Conservation (phyloP, 768 basidiomycete species). For the Mycena floridula region DNA sequence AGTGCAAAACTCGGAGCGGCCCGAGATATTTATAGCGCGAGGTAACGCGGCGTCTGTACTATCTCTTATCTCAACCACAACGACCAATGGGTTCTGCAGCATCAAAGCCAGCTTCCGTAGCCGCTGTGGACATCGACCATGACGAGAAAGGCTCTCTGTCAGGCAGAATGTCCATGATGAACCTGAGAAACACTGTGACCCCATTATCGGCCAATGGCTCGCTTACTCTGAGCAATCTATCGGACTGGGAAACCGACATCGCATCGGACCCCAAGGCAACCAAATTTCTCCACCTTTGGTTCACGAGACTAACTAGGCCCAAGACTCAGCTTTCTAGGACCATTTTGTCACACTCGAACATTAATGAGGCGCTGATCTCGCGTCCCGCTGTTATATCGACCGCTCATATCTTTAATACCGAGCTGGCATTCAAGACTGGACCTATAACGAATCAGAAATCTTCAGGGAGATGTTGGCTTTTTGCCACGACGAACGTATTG, state of each 20-base stretch:
- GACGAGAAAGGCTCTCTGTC: slow-evolving; percentile 16
- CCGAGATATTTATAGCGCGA: neutral
- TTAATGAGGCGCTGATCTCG: slow-evolving; percentile 55
- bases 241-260: slow-evolving; percentile 61
- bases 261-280: slow-evolving; percentile 52
- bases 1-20: neutral
- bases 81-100: slow-evolving; percentile 21
- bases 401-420: slow-evolving; percentile 77
- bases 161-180: slow-evolving; percentile 7
- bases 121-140: slow-evolving; percentile 24
- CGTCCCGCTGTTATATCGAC: slow-evolving; percentile 58
- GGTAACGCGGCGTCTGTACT: neutral
- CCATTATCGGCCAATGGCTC: slow-evolving; percentile 56
- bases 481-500: slow-evolving; percentile 85
- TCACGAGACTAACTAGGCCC: too few relatives aligned
- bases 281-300: too few relatives aligned
- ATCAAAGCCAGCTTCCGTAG: slow-evolving; percentile 18
- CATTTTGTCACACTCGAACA: slow-evolving; percentile 63
- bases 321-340: slow-evolving; percentile 73
- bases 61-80: neutral
- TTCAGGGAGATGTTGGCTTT: slow-evolving; percentile 93
- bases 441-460: slow-evolving; percentile 85
- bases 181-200: slow-evolving; percentile 25
- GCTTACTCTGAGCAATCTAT: slow-evolving; percentile 49
- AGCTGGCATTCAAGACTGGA: slow-evolving; percentile 73